Base-by-base conservation (phyloP, 2,329 filamentous ascomycete species). In the Penicillium sp. region DNA sequence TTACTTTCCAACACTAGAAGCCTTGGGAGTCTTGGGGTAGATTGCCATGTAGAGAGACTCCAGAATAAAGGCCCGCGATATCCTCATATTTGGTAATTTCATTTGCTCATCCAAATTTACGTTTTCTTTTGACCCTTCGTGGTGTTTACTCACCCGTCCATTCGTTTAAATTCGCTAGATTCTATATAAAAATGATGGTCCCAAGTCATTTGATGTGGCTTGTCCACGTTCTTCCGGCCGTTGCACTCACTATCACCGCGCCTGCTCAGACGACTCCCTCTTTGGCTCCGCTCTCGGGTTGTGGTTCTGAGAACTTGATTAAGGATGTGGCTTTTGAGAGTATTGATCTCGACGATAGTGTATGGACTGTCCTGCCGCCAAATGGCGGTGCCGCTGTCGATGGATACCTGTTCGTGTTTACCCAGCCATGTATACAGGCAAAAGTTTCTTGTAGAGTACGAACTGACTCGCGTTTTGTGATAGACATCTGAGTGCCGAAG, bases 141-240 rank as follows among this genome's bases (percentile, higher is more conserved):
- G 54, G 42, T 56, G 48, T 35, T 21, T 45, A 35, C 6, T 47
- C 48, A 17, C 54, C 48, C 5, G 48, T 47, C 54, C 54, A 52
- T 52, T 56, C 49, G 54, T 53, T 41, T 47, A 25, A 9, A 38
- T 21, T 23, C n/a, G 19, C 15, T 50, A 45, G n/a, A 19, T 35
- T 41, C 19, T 33, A 50, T 50, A 40, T 19, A 47, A 48, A 29
- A 15, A 47, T 53, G 48, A 47, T 40, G 23, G 17, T 17, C 7
- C 48, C 23, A 33, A 29, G 33, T 15, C 35, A 35, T 12, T 31
- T 52, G 8, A 23, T 56, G 54, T 56, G 54, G 54, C 54, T 52
- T 46, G 48, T 19, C 47, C 54, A 47, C 15, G 10, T 38, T 31
- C n/a, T 56, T 27, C 47, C 48, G 1, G 54, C 54, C 19, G 54